Evolutionary conservation across 2,329 filamentous ascomycete species (phyloP), one percentile per base, ranked within the genome.

Genomic region (Bipolaris sorokiniana): DNA sequence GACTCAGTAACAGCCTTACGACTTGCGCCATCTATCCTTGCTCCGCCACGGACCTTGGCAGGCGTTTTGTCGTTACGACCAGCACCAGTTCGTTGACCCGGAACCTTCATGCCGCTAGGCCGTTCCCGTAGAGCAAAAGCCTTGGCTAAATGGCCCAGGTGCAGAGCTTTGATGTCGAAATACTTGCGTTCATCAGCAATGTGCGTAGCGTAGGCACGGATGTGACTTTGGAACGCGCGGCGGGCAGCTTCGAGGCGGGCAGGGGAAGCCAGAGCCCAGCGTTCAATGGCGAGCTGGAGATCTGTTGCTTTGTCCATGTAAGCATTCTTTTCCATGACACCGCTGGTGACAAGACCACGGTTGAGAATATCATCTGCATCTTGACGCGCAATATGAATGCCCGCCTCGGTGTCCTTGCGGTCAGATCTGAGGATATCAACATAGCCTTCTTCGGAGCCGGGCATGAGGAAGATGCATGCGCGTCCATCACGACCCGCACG

Each of bases 191-290:
- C 95, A 41, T 89, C 88, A 28, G 90, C 88, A 26, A 94, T 86
- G 76, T 99, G 95, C 0, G 95, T 99, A 2, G 95, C 92, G 75
- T 99, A 99, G 0, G 95, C 95, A 52, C 95, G 85, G 52, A 99
- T 89, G 71, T 98, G 93, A 48, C 91, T 95, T 72, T 96, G 92
- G 80, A 91, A 99, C 0, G 89, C 95, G 65, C 91, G 87, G 18
- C 92, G 86, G 0, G 90, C 94, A 68, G 92, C 84, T 68, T 96
- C 92, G 4, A 96, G 85, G 37, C 90, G 85, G 53, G 86, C 86
- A 0, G 85, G 80, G 52, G 89, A 85, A 34, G 86, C 83, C 7
- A 88, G 75, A 1, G 84, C 81, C 86, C 87, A 89, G 18, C 87
- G 81, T 73, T 90, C 88, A 20, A 88, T 76, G 28, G 87, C 83